Percentiles rank a stretch among this genome's conserved stretches.
Evolutionary conservation across 164 flowering plant species (phyloP).

Genomic region (Saururus chinensis): DNA sequence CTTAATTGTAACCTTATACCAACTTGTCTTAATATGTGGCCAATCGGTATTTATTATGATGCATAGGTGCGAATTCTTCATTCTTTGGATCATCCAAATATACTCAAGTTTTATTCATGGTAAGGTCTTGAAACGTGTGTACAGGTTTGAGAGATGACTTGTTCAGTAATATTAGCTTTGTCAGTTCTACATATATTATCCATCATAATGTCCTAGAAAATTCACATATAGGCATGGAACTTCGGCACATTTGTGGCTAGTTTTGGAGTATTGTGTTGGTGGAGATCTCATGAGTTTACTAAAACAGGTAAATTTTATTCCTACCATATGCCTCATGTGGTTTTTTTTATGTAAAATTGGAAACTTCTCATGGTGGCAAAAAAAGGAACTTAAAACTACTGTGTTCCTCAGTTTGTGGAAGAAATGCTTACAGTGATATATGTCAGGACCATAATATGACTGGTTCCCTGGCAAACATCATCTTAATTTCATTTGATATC

Average conservation of each 20-base stretch:
- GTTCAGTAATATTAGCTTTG: not conserved
- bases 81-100: slow-evolving; percentile 71
- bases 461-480: too few species aligned
- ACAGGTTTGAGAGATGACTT: not conserved
- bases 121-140: slow-evolving; percentile 19
- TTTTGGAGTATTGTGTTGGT: slow-evolving; percentile 96
- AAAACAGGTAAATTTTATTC: slow-evolving; percentile 49
- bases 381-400: too few species aligned
- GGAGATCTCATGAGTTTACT: slow-evolving; percentile 85
- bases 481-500: too few species aligned
- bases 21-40: too few species aligned
- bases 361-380: too few species aligned
- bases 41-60: not conserved
- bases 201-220: not conserved
- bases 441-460: too few species aligned
- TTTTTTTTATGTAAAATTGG: not conserved
- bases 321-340: not conserved
- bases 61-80: slow-evolving; percentile 79
- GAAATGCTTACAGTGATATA: too few species aligned
- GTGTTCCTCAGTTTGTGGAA: too few species aligned
- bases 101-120: slow-evolving; percentile 83
- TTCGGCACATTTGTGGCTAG: slow-evolving; percentile 92
- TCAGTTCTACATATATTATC: not conserved
- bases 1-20: too few species aligned
- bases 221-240: slow-evolving; percentile 72